phyloP scores from a whole-genome alignment of 768 basidiomycete species.

The Bullera alba region DNA sequence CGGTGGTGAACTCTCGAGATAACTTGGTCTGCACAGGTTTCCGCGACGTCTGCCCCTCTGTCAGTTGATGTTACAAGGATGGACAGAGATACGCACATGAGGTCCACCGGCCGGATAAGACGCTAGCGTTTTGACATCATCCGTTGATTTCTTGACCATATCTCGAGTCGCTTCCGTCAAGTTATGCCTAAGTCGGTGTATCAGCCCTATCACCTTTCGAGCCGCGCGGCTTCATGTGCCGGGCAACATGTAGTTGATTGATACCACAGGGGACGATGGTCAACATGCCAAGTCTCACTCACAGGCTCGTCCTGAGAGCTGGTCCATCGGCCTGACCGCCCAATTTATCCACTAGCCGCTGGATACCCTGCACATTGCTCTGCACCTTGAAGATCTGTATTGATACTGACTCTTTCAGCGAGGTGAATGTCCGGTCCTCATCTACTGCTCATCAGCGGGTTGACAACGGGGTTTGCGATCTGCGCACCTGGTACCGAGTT shows the following conservation, averaged over 20 bases:
- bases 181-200: slow-evolving; percentile 61
- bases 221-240: background rate
- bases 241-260: background rate
- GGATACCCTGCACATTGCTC: slow-evolving; percentile 88
- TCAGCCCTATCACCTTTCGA: background rate
- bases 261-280: background rate
- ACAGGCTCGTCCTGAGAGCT: slow-evolving; percentile 75
- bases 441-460: slow-evolving; percentile 13
- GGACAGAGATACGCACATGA: slow-evolving; percentile 14
- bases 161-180: slow-evolving; percentile 88
- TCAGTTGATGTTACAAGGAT: background rate
- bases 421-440: slow-evolving; percentile 66
- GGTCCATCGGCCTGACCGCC: slow-evolving; percentile 77
- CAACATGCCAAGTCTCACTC: slow-evolving; percentile 41
- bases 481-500: background rate
- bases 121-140: slow-evolving; percentile 84
- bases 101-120: slow-evolving; percentile 50
- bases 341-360: slow-evolving; percentile 93
- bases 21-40: slow-evolving; percentile 69
- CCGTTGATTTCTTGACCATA: slow-evolving; percentile 89
- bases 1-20: slow-evolving; percentile 83
- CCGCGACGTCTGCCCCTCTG: slow-evolving; percentile 20
- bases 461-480: background rate
- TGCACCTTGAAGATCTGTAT: slow-evolving; percentile 99
- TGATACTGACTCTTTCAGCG: slow-evolving; percentile 51